Base-by-base conservation (phyloP, 148 eudicot genomes). In the Dianthus caryophyllus region DNA sequence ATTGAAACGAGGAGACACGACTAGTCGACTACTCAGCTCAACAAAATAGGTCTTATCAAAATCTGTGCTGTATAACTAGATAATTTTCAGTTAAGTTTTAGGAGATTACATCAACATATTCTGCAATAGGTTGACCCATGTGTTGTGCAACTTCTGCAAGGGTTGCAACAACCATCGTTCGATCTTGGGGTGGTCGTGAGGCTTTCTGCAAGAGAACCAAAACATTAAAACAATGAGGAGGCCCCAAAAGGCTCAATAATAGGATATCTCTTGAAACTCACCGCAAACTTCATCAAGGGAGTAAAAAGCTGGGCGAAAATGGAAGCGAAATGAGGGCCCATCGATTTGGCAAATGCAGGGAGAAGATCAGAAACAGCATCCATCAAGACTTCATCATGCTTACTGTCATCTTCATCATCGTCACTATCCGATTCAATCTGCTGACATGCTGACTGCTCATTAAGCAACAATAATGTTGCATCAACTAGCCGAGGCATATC, bases 61-160 rank as follows among this genome's bases (percentile, higher is more conserved):
- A 47, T 36, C 25, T 6, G 38, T 46, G 17, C 41, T 64, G 58
- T 50, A 52, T 64, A 48, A n/a, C 11, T 60, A 10, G 29, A 47
- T 18, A 0, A 56, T 4, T 41, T 31, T 36, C 41, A 53, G 5
- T 29, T 20, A 14, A 47, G 13, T 11, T 8, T n/a, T 1, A 27
- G 20, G 29, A 54, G 26, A 68, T 82, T 90, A 94, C 99, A 85
- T 90, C 93, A 20, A 90, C 74, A 73, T 90, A 94, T 69, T 79
- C 93, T 58, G 90, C 80, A 70, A 90, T 84, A 65, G 97, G 97
- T 61, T 88, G 80, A 59, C 99, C 99, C 99, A 90, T 94, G 79
- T 94, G 82, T 76, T 90, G 97, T 68, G 99, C 99, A 75, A 94
- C 93, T 82, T 94, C 99, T 64, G 99, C 97, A 78, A 94, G 97